Base-by-base conservation (phyloP, 345 rosid genomes). In the Dimocarpus longan region DNA sequence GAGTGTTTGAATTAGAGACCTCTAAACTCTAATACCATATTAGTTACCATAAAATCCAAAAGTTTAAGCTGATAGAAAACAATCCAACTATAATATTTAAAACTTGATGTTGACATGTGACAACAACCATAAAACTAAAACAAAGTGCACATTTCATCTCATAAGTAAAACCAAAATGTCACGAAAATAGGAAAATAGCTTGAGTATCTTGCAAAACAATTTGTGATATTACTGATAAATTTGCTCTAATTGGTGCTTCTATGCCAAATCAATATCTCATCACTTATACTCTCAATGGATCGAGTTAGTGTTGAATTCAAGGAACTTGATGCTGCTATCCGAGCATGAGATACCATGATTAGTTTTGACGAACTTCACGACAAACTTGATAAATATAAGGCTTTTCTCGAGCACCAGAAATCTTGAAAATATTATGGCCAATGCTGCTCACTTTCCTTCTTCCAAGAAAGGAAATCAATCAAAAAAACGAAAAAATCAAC, bases 191-290 rank as follows among this genome's bases (percentile, higher is more conserved):
- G 28, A 26, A 26, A 26, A 42, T 50, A 7, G n/a, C 28, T 26
- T 9, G 73, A 48, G 8, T 76, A 76, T 50, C 79, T 66, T 5
- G 50, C 28, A 26, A 66, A 66, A n/a, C 12, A 8, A 16, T 63
- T 21, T 40, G 63, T 1, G 39, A 8, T 5, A 76, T 4, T 26
- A 24, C 6, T 0, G 8, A 78, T 16, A 48, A 70, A 26, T 59
- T 77, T 15, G 66, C 69, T 6, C 10, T 78, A 8, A 69, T 70
- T 21, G 68, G 50, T 22, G 26, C 62, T 28, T 75, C 60, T 11
- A 50, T 70, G 5, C 24, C 16, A 18, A 28, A 56, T 11, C n/a
- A 56, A 8, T 43, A 60, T 24, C 28, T 78, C 21, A 63, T 62
- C 10, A 70, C 56, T 65, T 54, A 32, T 12, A 57, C 21, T 39